Conservation (phyloP, 352 stramenopile species). For the Vaucheria bursata region DNA sequence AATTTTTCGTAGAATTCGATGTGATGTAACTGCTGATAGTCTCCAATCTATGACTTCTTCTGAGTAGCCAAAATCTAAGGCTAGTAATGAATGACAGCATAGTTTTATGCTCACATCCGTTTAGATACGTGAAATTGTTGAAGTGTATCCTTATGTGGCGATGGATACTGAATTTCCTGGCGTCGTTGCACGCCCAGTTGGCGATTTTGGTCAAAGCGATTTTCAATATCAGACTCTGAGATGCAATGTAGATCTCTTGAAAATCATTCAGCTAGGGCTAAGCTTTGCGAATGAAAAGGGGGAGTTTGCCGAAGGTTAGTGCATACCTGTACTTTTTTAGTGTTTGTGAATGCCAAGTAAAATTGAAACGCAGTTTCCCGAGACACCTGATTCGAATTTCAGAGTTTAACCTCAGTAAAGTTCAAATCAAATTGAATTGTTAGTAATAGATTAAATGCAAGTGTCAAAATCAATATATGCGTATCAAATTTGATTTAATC, state of each 20-base stretch:
- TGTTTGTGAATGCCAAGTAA: too few species aligned
- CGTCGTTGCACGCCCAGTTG: slow-evolving; percentile 92
- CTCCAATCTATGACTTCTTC: neutral
- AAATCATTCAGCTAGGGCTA: slow-evolving; percentile 97
- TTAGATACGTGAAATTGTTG: slow-evolving; percentile 85
- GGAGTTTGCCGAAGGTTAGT: slow-evolving; percentile 61
- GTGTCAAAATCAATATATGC: too few species aligned
- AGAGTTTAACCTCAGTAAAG: too few species aligned
- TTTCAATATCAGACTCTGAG: slow-evolving; percentile 84
- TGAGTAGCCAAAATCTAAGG: neutral
- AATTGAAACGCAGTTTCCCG: too few species aligned
- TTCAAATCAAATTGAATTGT: too few species aligned
- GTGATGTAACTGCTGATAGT: neutral
- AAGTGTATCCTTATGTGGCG: slow-evolving; percentile 91
- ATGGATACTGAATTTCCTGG: slow-evolving; percentile 99
- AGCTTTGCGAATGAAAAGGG: slow-evolving; percentile 90
- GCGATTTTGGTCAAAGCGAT: slow-evolving; percentile 84
- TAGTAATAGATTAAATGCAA: too few species aligned
- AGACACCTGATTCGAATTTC: too few species aligned
- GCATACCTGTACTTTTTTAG: too few species aligned
- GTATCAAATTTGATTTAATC: too few species aligned
- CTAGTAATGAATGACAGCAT: neutral
- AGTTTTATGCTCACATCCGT: neutral
- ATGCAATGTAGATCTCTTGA: slow-evolving; percentile 96
- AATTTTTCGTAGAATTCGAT: neutral